These are phyloP conservation scores for Saccharomycopsis fermentans DNA, from an alignment of 805 yeast species.

Conservation along the genomic window DNA sequence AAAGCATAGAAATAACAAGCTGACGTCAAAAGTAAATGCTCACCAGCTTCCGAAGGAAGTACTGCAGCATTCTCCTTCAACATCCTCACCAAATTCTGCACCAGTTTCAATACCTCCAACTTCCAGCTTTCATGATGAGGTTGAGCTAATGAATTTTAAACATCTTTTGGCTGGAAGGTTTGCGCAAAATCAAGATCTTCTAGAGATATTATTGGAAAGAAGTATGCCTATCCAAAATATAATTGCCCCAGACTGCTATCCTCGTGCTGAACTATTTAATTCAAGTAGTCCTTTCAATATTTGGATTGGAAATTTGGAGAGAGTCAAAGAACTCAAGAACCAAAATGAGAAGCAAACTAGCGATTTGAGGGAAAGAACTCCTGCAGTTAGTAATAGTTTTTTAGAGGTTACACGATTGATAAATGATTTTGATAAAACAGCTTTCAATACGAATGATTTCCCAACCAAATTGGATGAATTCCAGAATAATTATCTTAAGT, in stretches of 20 bases:
- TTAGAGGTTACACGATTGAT: background rate
- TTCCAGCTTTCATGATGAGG: conserved; percentile 36
- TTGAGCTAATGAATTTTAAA: conserved; percentile 41
- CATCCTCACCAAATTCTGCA: background rate
- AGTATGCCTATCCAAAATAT: conserved; percentile 36
- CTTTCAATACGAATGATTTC: background rate
- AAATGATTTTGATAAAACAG: background rate
- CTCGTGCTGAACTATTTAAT: conserved; percentile 8
- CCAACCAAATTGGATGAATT: background rate
- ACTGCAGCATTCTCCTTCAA: background rate
- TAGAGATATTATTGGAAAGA: conserved; percentile 39
- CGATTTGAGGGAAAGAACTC: conserved; percentile 18
- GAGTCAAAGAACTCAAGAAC: conserved; percentile 10
- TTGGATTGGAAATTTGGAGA: conserved; percentile 15
- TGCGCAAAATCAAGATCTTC: conserved; percentile 37
- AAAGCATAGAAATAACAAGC: background rate
- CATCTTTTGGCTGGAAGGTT: conserved; percentile 36
- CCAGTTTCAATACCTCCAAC: background rate
- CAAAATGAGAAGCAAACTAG: conserved; percentile 17
- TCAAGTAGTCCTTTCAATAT: conserved; percentile 6
- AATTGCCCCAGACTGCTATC: conserved; percentile 30
- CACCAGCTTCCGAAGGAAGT: background rate
- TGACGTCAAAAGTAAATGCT: background rate
- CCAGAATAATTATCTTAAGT: conserved; percentile 10
- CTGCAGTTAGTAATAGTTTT: background rate